Evolutionary conservation across 1,284 basidiomycete species (phyloP).

Genomic region (Cryptococcus sp.): DNA sequence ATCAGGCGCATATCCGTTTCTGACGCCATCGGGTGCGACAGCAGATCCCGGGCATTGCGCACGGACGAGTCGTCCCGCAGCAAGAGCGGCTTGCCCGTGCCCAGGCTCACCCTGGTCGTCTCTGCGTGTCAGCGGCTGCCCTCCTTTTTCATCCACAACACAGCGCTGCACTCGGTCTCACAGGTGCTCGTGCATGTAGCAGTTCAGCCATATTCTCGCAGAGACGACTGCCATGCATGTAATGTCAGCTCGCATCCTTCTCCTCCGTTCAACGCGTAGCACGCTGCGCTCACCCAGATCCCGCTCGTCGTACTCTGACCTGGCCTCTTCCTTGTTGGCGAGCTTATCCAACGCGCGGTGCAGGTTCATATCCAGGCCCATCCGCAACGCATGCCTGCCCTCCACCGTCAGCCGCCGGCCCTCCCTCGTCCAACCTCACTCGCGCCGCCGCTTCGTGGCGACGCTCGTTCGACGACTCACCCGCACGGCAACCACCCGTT

Average conservation of each 20-base stretch:
- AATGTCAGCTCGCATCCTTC: slow-evolving; percentile 17
- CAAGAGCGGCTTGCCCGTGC: slow-evolving; percentile 83
- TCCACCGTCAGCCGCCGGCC: neutral
- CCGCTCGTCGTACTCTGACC: slow-evolving; percentile 77
- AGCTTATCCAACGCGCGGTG: slow-evolving; percentile 86
- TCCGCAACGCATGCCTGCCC: slow-evolving; percentile 80
- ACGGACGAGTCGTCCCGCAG: slow-evolving; percentile 83
- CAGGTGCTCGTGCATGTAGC: slow-evolving; percentile 58
- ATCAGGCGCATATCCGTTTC: slow-evolving; percentile 84
- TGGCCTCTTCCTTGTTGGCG: slow-evolving; percentile 60
- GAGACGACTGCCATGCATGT: slow-evolving; percentile 64
- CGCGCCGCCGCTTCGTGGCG: too few species aligned
- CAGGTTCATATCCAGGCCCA: slow-evolving; percentile 87
- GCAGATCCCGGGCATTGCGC: slow-evolving; percentile 71
- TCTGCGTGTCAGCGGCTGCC: too few species aligned
- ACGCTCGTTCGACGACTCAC: too few species aligned
- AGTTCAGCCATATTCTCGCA: slow-evolving; percentile 86
- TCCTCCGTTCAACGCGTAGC: slow-evolving; percentile 4
- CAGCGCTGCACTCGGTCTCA: slow-evolving; percentile 21
- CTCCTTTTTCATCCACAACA: neutral
- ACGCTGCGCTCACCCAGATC: slow-evolving; percentile 69
- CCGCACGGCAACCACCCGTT: slow-evolving; percentile 84
- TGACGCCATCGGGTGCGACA: slow-evolving; percentile 76
- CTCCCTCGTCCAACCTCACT: too few species aligned
- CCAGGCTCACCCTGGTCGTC: slow-evolving; percentile 70